Evolutionary conservation across 2,329 filamentous ascomycete species (phyloP).

Genomic region (Neospermospora avenae): DNA sequence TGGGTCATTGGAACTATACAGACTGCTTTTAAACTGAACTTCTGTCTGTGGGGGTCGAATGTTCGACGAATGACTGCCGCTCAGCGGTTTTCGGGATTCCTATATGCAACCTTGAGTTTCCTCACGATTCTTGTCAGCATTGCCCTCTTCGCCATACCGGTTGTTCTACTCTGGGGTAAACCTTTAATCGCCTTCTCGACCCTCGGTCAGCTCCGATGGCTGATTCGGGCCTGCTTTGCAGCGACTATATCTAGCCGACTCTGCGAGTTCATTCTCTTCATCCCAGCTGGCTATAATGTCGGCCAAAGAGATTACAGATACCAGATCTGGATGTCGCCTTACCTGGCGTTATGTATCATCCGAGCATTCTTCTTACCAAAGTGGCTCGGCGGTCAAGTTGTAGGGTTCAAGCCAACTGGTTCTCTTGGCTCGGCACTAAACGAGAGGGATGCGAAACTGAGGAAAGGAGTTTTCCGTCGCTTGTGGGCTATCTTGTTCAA

Average conservation of each 20-base stretch:
- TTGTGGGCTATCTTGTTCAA: slow-evolving; percentile 53
- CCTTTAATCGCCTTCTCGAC: slow-evolving; percentile 54
- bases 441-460: slow-evolving; percentile 51
- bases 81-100: slow-evolving; percentile 57
- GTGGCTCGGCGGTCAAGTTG: slow-evolving; percentile 56
- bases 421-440: slow-evolving; percentile 53
- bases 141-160: slow-evolving; percentile 55
- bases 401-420: slow-evolving; percentile 59
- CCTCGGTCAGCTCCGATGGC: slow-evolving; percentile 52
- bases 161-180: slow-evolving; percentile 55
- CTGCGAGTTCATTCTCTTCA: slow-evolving; percentile 52
- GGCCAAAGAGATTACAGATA: slow-evolving; percentile 53
- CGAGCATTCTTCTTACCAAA: slow-evolving; percentile 55
- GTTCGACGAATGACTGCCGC: slow-evolving; percentile 52
- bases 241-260: slow-evolving; percentile 49
- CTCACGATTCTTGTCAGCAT: slow-evolving; percentile 53
- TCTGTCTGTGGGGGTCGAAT: slow-evolving; percentile 52
- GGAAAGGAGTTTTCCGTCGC: slow-evolving; percentile 51
- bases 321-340: slow-evolving; percentile 62
- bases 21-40: slow-evolving; percentile 57
- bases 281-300: slow-evolving; percentile 56
- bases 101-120: slow-evolving; percentile 53
- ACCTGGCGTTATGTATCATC: slow-evolving; percentile 56
- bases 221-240: slow-evolving; percentile 54
- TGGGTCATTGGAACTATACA: slow-evolving; percentile 57